Evolutionary conservation across 352 stramenopile genomes (phyloP), one percentile per base, ranked within the genome.

Genomic region (Stramenopiles sp.): DNA sequence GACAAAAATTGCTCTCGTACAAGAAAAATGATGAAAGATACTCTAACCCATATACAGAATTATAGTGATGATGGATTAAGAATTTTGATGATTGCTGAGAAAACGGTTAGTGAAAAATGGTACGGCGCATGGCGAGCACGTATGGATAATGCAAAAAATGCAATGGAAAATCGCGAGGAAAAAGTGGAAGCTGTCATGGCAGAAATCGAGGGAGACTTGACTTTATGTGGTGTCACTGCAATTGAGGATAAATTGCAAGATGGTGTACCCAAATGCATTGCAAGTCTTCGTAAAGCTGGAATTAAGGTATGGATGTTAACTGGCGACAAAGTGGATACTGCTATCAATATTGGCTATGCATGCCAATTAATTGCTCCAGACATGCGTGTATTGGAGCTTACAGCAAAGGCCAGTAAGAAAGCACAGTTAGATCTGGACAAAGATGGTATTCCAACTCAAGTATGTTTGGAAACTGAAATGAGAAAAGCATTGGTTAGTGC

Each of bases 261-360:
- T 32, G 90, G 91, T 6, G 93, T 97, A 0, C 88, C 93, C 30
- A 89, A 96, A 73, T 94, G 88, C 13, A 97, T 98, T 82, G 88
- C 84, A 63, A 87, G 92, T n/a, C 83, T 98, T 32, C 84, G 88
- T 6, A 92, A 95, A 73, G 93, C 93, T 4, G 93, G 92, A 0
- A 97, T 98, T 81, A 97, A 97, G 79, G 91, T 97, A 63, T 98
- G 93, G 93, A 91, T 98, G 31, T 86, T 98, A 31, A 98, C 93
- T 0, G 93, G 87, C 0, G 87, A 91, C 73, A 93, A 93, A 78
- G 93, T 92, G 81, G 89, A 93, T 82, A 93, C 89, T 0, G 89
- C 89, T 6, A 81, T 93, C 7, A 93, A 88, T 77, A 93, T 93
- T 30, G 89, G 89, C 31, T 93, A 93, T 88, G 92, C 89, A 20